These are phyloP conservation scores for Sporisorium iseilematis-ciliati DNA, from an alignment of 1,284 basidiomycete genomes.

Conservation along the genomic window DNA sequence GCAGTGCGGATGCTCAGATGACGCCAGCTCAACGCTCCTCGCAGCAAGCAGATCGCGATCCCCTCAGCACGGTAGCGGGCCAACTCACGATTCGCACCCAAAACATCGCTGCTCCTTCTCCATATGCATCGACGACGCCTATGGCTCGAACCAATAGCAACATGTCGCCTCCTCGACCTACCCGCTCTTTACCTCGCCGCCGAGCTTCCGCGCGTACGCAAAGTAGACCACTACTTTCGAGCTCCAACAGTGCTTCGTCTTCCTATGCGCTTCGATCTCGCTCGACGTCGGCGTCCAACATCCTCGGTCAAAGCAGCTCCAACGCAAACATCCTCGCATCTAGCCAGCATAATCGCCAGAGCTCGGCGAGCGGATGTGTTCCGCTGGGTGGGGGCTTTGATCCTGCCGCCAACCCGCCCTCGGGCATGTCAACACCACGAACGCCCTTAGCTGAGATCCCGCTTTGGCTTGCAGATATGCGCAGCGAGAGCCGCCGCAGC, in stretches of 20 bases:
- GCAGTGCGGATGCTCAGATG: slow-evolving; percentile 2
- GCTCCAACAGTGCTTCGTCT: slow-evolving; percentile 31
- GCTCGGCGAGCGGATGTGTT: slow-evolving; percentile 19
- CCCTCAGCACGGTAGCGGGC: not conserved
- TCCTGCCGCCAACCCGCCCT: slow-evolving; percentile 28
- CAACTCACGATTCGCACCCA: slow-evolving; percentile 10
- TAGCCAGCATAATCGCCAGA: slow-evolving; percentile 24
- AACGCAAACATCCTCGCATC: slow-evolving; percentile 49
- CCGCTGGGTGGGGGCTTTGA: slow-evolving; percentile 31
- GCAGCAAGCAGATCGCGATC: slow-evolving; percentile 5
- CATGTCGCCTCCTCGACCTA: slow-evolving; percentile 50
- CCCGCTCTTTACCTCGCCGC: slow-evolving; percentile 36
- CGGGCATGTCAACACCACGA: slow-evolving; percentile 41
- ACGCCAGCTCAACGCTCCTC: not conserved
- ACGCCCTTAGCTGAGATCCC: slow-evolving; percentile 53
- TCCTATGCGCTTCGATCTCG: slow-evolving; percentile 41
- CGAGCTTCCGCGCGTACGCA: slow-evolving; percentile 42
- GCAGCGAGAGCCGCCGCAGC: slow-evolving; percentile 45
- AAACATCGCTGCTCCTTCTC: slow-evolving; percentile 9
- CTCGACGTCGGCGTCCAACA: slow-evolving; percentile 32
- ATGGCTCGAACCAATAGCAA: slow-evolving; percentile 30
- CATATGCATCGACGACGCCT: not conserved
- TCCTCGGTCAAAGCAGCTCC: slow-evolving; percentile 35
- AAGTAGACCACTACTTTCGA: slow-evolving; percentile 30
- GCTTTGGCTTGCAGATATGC: slow-evolving; percentile 51